Conservation (phyloP, 2,329 filamentous ascomycete genomes). For the Trichoderma pleuroti region DNA sequence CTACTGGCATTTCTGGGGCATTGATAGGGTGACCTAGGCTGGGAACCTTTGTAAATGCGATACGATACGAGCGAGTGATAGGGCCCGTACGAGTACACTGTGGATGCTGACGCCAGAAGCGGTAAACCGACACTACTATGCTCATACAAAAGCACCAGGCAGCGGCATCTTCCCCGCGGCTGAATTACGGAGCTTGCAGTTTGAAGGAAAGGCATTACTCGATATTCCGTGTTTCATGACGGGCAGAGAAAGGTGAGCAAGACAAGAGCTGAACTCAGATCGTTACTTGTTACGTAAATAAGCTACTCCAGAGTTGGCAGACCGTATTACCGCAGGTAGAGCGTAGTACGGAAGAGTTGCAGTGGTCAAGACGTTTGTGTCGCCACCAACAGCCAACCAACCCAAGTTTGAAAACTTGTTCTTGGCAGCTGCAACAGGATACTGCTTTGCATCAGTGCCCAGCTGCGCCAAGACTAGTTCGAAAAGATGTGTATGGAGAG, state of each 20-base stretch:
- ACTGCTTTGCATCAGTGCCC: neutral
- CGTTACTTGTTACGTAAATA: neutral
- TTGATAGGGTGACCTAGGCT: neutral
- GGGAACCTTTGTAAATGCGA: slow-evolving; percentile 10
- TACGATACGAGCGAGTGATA: neutral
- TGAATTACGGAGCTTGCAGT: neutral
- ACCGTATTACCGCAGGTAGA: neutral
- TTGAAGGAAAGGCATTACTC: neutral
- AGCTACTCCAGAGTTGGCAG: neutral
- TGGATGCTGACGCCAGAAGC: neutral
- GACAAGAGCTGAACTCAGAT: neutral
- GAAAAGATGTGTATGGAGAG: neutral
- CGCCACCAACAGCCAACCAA: neutral
- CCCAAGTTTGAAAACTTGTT: neutral
- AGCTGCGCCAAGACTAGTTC: neutral
- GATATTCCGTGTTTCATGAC: neutral
- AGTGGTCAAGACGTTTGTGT: neutral
- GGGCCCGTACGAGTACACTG: neutral
- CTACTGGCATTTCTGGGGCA: neutral
- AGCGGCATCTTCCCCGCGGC: neutral
- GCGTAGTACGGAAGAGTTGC: neutral
- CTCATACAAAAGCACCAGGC: neutral
- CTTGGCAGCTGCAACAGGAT: neutral
- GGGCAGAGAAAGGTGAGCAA: neutral
- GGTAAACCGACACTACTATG: neutral